Evolutionary conservation across 2,329 filamentous ascomycete species (phyloP).

Genomic region (Golovinomyces cichoracearum): DNA sequence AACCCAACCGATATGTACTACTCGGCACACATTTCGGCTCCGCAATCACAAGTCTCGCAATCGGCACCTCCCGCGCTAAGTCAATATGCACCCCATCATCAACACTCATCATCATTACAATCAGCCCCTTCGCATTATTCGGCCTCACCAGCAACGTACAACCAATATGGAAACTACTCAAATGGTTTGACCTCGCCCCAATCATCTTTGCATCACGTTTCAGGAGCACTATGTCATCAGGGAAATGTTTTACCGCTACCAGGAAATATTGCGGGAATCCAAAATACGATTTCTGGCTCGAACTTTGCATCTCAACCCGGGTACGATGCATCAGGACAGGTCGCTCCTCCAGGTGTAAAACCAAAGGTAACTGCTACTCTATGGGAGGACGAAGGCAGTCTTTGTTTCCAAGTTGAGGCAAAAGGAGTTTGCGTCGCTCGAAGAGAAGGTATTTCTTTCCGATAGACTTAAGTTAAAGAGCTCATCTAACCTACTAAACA

Average conservation of each 20-base stretch:
- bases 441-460: conserved; percentile 47
- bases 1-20: conserved; percentile 67
- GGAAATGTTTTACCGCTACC: conserved; percentile 48
- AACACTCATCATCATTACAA: conserved; percentile 48
- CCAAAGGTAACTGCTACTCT: conserved; percentile 84
- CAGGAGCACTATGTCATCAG: conserved; percentile 39
- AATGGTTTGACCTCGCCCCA: conserved; percentile 65
- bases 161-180: conserved; percentile 43
- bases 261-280: conserved; percentile 24
- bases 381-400: conserved; percentile 93
- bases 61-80: conserved; percentile 50
- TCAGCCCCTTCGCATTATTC: conserved; percentile 45
- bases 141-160: conserved; percentile 29
- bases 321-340: conserved; percentile 69
- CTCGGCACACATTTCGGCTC: conserved; percentile 50
- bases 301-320: conserved; percentile 24
- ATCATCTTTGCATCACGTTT: conserved; percentile 37
- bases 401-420: conserved; percentile 94
- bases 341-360: conserved; percentile 84
- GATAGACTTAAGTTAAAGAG: background rate
- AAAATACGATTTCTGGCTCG: conserved; percentile 22
- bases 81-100: conserved; percentile 49
- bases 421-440: conserved; percentile 87
- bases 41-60: conserved; percentile 48
- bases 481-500: conserved; percentile 16